These are phyloP conservation scores for Phylloporus rhodoxanthus DNA, from an alignment of 768 basidiomycete genomes.

Conservation along the genomic window DNA sequence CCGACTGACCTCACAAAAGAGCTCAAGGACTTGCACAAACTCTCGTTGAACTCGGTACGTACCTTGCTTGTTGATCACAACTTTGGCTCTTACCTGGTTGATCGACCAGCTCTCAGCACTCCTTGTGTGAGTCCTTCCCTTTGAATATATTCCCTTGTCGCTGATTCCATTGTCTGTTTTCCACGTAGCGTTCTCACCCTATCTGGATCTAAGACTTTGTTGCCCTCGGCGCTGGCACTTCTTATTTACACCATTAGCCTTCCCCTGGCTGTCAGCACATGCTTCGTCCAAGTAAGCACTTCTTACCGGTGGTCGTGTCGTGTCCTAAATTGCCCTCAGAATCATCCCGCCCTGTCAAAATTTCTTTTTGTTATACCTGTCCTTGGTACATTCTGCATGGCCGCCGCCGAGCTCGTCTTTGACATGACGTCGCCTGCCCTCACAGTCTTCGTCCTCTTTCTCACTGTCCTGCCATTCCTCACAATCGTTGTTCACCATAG, in stretches of 20 bases:
- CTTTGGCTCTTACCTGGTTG: neutral
- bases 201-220: constrained; percentile 3
- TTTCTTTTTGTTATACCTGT: neutral
- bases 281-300: neutral
- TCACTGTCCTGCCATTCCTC: neutral
- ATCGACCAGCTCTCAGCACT: constrained; percentile 10
- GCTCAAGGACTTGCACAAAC: constrained; percentile 6
- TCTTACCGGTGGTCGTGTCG: neutral
- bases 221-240: constrained; percentile 7
- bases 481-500: neutral
- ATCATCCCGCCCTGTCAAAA: neutral
- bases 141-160: neutral
- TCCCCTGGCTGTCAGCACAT: neutral
- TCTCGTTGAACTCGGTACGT: constrained; percentile 15
- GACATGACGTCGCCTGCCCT: neutral
- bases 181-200: constrained; percentile 10
- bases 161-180: neutral
- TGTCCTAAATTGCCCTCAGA: neutral
- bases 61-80: neutral
- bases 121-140: constrained; percentile 7
- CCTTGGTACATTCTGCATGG: neutral
- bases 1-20: neutral
- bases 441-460: neutral
- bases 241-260: neutral
- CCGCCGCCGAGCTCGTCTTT: neutral